These are phyloP conservation scores for Cercophora sp. DNA, from an alignment of 495 filamentous ascomycete genomes.

Conservation along the genomic window DNA sequence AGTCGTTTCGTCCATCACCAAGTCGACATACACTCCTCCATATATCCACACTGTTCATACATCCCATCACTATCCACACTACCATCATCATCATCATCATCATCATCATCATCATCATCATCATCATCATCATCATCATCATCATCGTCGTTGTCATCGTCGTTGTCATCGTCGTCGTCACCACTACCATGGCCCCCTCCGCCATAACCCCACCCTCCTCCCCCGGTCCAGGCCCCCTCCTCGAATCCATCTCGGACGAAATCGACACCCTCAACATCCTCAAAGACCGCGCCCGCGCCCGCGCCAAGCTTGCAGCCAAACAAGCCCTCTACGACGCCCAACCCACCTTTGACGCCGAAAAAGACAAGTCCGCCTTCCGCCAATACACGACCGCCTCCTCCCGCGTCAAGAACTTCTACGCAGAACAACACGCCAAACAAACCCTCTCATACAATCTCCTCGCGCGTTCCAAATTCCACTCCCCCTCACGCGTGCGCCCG, in stretches of 20 bases:
- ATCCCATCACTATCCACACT: no score
- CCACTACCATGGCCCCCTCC: conserved; percentile 17
- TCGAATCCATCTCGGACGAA: conserved; percentile 75
- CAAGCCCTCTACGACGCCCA: conserved; percentile 53
- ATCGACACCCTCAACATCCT: conserved; percentile 80
- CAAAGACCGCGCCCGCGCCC: conserved; percentile 42
- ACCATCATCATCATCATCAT: no score
- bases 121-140: no score
- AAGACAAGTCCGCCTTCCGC: conserved; percentile 78
- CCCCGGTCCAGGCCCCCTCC: conserved; percentile 49
- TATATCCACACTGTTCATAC: no score
- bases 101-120: no score
- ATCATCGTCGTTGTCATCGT: no score
- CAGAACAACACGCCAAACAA: conserved; percentile 78
- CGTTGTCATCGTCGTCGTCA: conserved; percentile 9
- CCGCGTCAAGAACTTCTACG: conserved; percentile 78
- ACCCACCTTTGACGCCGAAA: conserved; percentile 67
- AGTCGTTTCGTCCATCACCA: no score
- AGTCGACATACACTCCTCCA: no score
- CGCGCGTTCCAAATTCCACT: conserved; percentile 65
- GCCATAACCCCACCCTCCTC: conserved; percentile 37
- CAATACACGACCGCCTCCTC: conserved; percentile 76
- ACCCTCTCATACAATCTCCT: conserved; percentile 81
- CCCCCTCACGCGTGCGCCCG: conserved; percentile 53
- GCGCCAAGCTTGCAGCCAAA: not conserved